Evolutionary conservation across 2,329 filamentous ascomycete species (phyloP), one percentile per base, ranked within the genome.

Genomic region (Elsinoe australis): DNA sequence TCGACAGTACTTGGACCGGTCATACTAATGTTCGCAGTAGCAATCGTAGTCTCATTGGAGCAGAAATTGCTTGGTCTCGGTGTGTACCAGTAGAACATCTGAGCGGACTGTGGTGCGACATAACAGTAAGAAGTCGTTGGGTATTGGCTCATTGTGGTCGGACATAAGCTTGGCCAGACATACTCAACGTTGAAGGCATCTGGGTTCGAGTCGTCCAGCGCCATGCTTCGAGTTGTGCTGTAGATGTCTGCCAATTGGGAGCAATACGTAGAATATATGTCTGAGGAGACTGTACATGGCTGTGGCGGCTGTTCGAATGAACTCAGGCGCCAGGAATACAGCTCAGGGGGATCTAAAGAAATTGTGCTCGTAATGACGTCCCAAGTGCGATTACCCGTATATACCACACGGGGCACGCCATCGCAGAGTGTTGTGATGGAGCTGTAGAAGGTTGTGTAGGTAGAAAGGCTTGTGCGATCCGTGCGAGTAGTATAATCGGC

Each of bases 401-500:
- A 26, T 21, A 41, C 36, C 18, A 24, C 36, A 14, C 36, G 36
- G 10, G 36, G 21, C 8, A 41, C 21, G 18, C 36, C 36, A 21
- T 41, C 36, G 21, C 36, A 41, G 12, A 41, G 36, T 28, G 36
- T 41, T 8, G 36, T 41, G 7, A 41, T 14, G 12, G 36, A 41
- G 14, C 21, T 41, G 14, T 41, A 14, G 21, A 14, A 41, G 2
- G 28, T 28, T 21, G 36, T 41, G 18, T 26, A 26, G 22, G 18
- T 41, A 8, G 6, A 9, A 8, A 8, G 14, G 21, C 17, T 6
- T 17, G 22, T 41, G 5, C 19, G 26, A 9, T 15, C 36, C 4
- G 10, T 12, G 36, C n/a, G n/a, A n/a, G n/a, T n/a, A n/a, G n/a
- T n/a, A n/a, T n/a, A n/a, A n/a, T n/a, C n/a, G n/a, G n/a, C n/a